Evolutionary conservation across 164 flowering plant species (phyloP).

Genomic region (Nymphaea thermarum): DNA sequence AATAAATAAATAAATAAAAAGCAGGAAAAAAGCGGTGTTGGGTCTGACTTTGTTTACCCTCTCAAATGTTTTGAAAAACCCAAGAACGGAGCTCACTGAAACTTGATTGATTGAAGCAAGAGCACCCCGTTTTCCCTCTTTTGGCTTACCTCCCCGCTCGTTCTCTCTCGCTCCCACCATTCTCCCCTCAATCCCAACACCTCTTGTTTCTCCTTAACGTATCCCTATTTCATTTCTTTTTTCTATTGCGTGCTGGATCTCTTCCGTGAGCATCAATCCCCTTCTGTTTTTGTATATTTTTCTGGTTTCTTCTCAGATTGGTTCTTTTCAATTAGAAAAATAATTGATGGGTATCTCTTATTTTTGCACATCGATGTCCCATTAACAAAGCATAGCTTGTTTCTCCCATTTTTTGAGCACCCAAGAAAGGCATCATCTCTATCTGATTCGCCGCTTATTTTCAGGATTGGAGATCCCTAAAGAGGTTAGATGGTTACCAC

Average conservation of each 20-base stretch:
- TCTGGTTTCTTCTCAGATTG: not conserved
- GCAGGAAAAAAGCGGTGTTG: not conserved
- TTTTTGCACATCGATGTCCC: not conserved
- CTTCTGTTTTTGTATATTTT: not conserved
- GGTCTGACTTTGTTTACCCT: conserved; percentile 15
- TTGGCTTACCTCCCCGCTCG: conserved; percentile 3
- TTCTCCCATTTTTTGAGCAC: not conserved
- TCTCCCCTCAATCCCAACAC: not conserved
- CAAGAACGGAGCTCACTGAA: conserved; percentile 12
- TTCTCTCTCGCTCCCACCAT: not conserved
- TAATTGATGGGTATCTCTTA: not conserved
- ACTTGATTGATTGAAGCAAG: conserved; percentile 5
- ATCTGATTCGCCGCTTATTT: not conserved
- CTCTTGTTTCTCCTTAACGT: not conserved
- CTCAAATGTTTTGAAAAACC: conserved; percentile 28
- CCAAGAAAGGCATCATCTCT: not conserved
- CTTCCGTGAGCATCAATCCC: not conserved
- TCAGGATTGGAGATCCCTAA: not conserved
- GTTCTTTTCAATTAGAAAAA: not conserved
- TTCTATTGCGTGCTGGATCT: not conserved
- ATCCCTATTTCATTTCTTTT: not conserved
- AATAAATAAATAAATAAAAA: no score
- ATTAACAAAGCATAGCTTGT: not conserved
- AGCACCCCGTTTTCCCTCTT: conserved; percentile 3
- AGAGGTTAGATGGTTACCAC: conserved; percentile 15